Evolutionary conservation across 2,329 filamentous ascomycete species (phyloP), one percentile per base, ranked within the genome.

Genomic region (Penicillium glabrum): DNA sequence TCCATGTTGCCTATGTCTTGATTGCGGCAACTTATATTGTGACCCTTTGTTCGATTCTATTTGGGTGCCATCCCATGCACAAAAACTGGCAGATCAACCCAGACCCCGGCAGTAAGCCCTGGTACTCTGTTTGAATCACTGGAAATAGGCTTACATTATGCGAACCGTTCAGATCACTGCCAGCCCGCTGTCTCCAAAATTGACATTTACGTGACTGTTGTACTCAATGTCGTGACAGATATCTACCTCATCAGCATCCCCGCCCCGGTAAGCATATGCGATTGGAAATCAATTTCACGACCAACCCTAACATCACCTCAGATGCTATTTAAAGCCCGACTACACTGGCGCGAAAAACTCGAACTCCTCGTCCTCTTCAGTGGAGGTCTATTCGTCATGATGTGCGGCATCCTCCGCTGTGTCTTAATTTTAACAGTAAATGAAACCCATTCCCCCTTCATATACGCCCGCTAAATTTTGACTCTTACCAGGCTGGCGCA

Each of bases 41-140:
- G 0, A 79, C 79, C 5, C 69, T 83, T 27, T 72, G 81, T 33
- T 79, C 79, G 3, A 77, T 85, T 35, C 75, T 84, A 14, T 71
- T 82, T 3, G 77, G 78, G 8, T 87, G 84, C 60, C 75, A 75
- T 24, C 83, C 83, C 0, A 78, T 86, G 52, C 61, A 72, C 26
- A 77, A 77, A 39, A 82, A 83, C 63, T 87, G 84, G 83, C 83
- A 86, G 67, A 84, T 87, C 48, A 72, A 79, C 51, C 84, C 84
- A 0, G 69, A 86, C 29, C 84, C 84, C 0, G 83, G 84, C 11
- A 78, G 80, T 83, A 65, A 62, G 80, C 71, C 7, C 19, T 8
- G 10, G 19, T 37, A 7, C 14, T 24, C 27, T 59, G 14, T 9
- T 21, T 21, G 16, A 9, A 27, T 21, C 3, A 21, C 10, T 26